phyloP scores from a whole-genome alignment of 176 grass and related monocot genomes.

The Thalia dealbata region DNA sequence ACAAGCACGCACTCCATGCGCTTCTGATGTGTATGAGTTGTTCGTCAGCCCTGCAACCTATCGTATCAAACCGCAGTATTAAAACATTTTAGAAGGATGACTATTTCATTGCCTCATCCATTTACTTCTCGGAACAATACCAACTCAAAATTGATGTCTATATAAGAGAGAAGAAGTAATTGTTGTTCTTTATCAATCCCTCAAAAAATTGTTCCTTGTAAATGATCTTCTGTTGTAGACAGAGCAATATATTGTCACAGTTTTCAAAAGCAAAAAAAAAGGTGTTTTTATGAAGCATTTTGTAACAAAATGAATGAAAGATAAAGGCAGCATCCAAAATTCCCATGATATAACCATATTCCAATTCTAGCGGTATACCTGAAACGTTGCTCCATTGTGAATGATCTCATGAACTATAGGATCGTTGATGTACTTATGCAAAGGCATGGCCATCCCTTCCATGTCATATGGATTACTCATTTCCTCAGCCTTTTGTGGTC shows the following conservation, averaged over 20 bases:
- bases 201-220: too few species aligned
- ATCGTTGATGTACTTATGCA: constrained; percentile 77
- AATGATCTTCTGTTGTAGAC: not conserved
- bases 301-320: not conserved
- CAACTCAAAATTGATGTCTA: too few species aligned
- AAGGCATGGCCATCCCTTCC: constrained; percentile 88
- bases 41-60: constrained; percentile 91
- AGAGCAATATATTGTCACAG: too few species aligned
- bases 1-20: constrained; percentile 73
- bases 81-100: not conserved
- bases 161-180: too few species aligned
- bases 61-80: not conserved
- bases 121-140: too few species aligned
- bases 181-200: too few species aligned
- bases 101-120: too few species aligned
- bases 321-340: not conserved
- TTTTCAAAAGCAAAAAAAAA: not conserved
- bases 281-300: not conserved
- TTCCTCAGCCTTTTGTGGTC: constrained; percentile 31
- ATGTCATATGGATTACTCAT: constrained; percentile 56
- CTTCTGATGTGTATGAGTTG: constrained; percentile 63
- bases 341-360: not conserved
- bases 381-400: constrained; percentile 96
- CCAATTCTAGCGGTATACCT: constrained; percentile 31
- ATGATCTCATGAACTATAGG: constrained; percentile 87